A percentile compares a stretch with the other conserved stretches of the same genome.
These are phyloP conservation scores for Talaromyces sp. DNA, from an alignment of 2,329 filamentous ascomycete genomes.

Conservation along the genomic window DNA sequence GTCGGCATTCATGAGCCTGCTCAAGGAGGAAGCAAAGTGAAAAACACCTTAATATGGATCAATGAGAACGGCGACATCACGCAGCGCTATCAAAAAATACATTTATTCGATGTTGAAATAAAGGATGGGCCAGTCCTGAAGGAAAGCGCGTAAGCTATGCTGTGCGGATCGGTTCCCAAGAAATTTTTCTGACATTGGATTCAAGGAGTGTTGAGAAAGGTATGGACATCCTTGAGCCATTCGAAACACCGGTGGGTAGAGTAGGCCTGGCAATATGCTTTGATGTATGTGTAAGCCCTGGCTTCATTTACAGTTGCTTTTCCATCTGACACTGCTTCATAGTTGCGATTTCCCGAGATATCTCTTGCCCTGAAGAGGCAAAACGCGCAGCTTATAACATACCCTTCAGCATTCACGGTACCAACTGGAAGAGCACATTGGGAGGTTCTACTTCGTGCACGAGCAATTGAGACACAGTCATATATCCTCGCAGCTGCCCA, in stretches of 20 bases:
- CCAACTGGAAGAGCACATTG: slow-evolving; percentile 82
- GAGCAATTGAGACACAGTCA: slow-evolving; percentile 83
- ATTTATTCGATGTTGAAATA: slow-evolving; percentile 73
- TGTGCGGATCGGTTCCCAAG: neutral
- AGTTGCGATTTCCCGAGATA: slow-evolving; percentile 73
- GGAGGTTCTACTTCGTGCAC: slow-evolving; percentile 68
- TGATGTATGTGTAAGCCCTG: slow-evolving; percentile 48
- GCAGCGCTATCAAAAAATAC: slow-evolving; percentile 77
- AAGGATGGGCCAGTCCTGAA: slow-evolving; percentile 52
- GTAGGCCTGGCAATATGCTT: slow-evolving; percentile 84
- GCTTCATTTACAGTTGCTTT: neutral
- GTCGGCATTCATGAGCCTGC: slow-evolving; percentile 81
- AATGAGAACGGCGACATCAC: slow-evolving; percentile 52
- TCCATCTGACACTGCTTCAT: neutral
- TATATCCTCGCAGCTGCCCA: slow-evolving; percentile 87
- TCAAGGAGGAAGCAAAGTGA: slow-evolving; percentile 46
- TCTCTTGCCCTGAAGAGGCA: slow-evolving; percentile 60
- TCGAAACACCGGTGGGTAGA: slow-evolving; percentile 65
- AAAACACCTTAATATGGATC: slow-evolving; percentile 64
- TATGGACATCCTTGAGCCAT: slow-evolving; percentile 57
- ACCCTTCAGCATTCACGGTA: slow-evolving; percentile 85
- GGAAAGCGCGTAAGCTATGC: slow-evolving; percentile 48
- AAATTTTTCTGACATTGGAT: neutral
- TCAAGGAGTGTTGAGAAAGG: slow-evolving; percentile 62
- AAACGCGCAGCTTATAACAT: slow-evolving; percentile 71